phyloP scores from a whole-genome alignment of 257 asterid species.

The Orobanche coerulescens region DNA sequence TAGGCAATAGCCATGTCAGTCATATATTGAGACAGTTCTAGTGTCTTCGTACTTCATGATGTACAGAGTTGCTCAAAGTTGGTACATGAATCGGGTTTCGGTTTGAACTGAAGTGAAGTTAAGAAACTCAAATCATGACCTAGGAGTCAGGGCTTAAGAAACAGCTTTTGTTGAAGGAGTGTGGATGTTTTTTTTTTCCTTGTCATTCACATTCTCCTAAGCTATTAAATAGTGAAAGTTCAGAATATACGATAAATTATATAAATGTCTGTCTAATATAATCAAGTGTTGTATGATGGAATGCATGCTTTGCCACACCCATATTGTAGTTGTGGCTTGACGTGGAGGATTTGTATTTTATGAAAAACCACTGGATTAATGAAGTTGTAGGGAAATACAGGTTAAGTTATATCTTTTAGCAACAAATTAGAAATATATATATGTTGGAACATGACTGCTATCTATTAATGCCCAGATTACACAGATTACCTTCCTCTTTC shows the following conservation, averaged over 20 bases:
- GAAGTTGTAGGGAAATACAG: not conserved
- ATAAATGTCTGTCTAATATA: not conserved
- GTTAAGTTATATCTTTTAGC: not conserved
- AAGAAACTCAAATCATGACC: not conserved
- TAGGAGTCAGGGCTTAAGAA: not conserved
- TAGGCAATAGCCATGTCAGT: not conserved
- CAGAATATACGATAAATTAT: not conserved
- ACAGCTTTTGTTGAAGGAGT: not conserved
- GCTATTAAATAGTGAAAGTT: not conserved
- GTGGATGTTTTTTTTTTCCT: not conserved
- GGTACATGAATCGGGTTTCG: constrained; percentile 1
- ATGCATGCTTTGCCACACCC: not conserved
- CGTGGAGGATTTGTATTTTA: not conserved
- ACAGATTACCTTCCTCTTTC: not conserved
- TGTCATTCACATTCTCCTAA: constrained; percentile 1
- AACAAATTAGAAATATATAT: not conserved
- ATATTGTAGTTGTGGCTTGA: not conserved
- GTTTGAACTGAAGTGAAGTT: constrained; percentile 1
- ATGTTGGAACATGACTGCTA: no score
- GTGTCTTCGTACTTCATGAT: not conserved
- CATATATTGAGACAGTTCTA: not conserved
- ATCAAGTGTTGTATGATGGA: not conserved
- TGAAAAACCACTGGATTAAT: not conserved
- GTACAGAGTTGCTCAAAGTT: constrained; percentile 5
- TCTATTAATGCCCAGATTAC: not conserved